Evolutionary conservation across 2,329 filamentous ascomycete species (phyloP), one percentile per base, ranked within the genome.

Genomic region (Fusarium solani-melongenae): DNA sequence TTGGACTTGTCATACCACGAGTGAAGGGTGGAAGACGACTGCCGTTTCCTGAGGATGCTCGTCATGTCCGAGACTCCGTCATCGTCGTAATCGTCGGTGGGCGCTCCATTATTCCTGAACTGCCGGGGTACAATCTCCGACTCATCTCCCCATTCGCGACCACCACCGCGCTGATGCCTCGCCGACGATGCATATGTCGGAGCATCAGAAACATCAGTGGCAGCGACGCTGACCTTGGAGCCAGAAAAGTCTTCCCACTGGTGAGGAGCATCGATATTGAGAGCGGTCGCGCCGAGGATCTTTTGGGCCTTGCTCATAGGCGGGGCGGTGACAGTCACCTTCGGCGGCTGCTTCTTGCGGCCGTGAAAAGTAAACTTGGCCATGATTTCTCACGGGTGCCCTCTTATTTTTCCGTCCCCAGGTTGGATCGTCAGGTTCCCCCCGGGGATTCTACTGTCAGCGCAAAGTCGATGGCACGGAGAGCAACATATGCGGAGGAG

Each of bases 1-100:
- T 88, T 89, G 6, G 86, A 79, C 76, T 88, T 87, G 79, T 90
- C 88, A 78, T 90, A 90, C 79, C 86, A 88, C 1, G 88, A 88
- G 34, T 83, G 83, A 67, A 90, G 85, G n/a, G 88, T 90, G 6
- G 88, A 89, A 39, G 83, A 86, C 3, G 89, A 90, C 53, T 84
- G 83, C 34, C 85, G 86, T 57, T 88, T 86, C 44, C 84, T 83
- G 38, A 88, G 70, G 17, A 78, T 67, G 64, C 82, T 85, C 4
- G 85, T 84, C 24, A 82, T 82, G 55, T 88, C 85, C 9, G 84
- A 85, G 53, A 78, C 74, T 8, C 67, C 70, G 24, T 79, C 76
- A 8, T 80, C 76, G 41, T 76, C 72, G 27, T 76, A 76, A 29
- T 71, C 69, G n/a, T 77, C 75, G 12, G 64, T 72, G 31, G 66